Conservation (phyloP, 2,329 filamentous ascomycete genomes). For the Paraphoma chrysanthemicola region DNA sequence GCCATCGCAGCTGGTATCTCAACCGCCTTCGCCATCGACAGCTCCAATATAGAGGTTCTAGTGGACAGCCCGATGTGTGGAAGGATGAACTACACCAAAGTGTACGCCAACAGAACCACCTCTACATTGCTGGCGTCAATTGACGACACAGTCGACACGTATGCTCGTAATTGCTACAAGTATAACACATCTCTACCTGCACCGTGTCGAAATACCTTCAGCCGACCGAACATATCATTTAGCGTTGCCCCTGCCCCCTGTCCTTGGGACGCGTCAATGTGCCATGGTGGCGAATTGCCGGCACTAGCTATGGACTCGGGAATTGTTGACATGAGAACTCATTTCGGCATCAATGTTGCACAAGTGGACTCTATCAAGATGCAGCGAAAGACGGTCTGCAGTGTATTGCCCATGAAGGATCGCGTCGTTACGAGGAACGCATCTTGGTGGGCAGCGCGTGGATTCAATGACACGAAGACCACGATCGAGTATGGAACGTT, state of each 20-base stretch:
- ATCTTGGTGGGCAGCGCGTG: conserved; percentile 1
- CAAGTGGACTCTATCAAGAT: neutral
- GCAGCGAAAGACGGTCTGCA: conserved; percentile 3
- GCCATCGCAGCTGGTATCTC: conserved; percentile 21
- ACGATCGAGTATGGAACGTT: conserved; percentile 2
- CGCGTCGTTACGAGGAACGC: neutral
- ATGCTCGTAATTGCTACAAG: neutral
- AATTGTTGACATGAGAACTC: conserved; percentile 1
- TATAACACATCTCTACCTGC: neutral
- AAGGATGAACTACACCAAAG: conserved; percentile 2
- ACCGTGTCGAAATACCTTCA: conserved; percentile 1
- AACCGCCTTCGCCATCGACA: conserved; percentile 21
- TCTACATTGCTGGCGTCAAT: neutral
- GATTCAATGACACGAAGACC: conserved; percentile 1
- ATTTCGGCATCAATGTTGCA: conserved; percentile 10
- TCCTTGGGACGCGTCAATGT: conserved; percentile 3
- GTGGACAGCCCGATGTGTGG: conserved; percentile 14
- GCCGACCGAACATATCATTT: conserved; percentile 1
- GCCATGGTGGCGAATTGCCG: neutral
- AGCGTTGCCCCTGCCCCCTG: neutral
- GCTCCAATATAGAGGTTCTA: conserved; percentile 13
- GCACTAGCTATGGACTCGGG: conserved; percentile 6
- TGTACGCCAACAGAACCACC: neutral
- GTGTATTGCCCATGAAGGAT: conserved; percentile 4
- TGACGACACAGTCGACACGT: neutral